These are phyloP conservation scores for Phaffomyces thermotolerans DNA, from an alignment of 805 yeast genomes.

Conservation along the genomic window DNA sequence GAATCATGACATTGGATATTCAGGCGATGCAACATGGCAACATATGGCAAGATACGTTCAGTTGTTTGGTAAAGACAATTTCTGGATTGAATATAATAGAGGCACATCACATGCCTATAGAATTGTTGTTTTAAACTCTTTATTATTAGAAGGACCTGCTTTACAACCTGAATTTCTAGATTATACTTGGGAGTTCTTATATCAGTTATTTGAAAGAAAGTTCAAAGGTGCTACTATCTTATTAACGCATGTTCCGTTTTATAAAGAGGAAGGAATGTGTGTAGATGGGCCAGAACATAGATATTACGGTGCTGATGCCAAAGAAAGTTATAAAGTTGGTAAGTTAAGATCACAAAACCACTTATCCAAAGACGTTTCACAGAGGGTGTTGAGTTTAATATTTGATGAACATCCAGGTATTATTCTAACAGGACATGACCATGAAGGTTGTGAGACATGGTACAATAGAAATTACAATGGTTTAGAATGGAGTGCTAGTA, in stretches of 20 bases:
- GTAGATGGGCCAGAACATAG: slow-evolving; percentile 74
- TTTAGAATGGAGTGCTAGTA: slow-evolving; percentile 52
- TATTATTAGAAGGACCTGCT: slow-evolving; percentile 87
- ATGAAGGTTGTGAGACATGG: slow-evolving; percentile 79
- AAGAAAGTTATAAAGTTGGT: slow-evolving; percentile 63
- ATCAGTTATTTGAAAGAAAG: slow-evolving; percentile 43
- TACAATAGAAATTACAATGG: slow-evolving; percentile 40
- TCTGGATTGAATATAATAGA: slow-evolving; percentile 60
- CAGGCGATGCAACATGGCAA: slow-evolving; percentile 90
- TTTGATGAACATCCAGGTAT: slow-evolving; percentile 72
- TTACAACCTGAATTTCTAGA: slow-evolving; percentile 61
- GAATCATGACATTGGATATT: slow-evolving; percentile 92
- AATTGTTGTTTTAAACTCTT: slow-evolving; percentile 77
- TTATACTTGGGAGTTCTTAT: slow-evolving; percentile 68
- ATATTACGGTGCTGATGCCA: slow-evolving; percentile 48
- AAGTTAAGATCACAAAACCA: slow-evolving; percentile 81
- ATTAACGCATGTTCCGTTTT: slow-evolving; percentile 85
- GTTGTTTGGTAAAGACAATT: slow-evolving; percentile 82
- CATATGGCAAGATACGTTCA: slow-evolving; percentile 73
- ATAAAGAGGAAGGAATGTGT: slow-evolving; percentile 76
- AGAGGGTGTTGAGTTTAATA: slow-evolving; percentile 60
- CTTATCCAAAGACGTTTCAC: slow-evolving; percentile 57
- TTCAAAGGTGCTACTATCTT: slow-evolving; percentile 77
- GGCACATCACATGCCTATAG: slow-evolving; percentile 73
- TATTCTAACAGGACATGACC: slow-evolving; percentile 92